Conservation (phyloP, 805 yeast genomes). For the Spathaspora gorwiae region DNA sequence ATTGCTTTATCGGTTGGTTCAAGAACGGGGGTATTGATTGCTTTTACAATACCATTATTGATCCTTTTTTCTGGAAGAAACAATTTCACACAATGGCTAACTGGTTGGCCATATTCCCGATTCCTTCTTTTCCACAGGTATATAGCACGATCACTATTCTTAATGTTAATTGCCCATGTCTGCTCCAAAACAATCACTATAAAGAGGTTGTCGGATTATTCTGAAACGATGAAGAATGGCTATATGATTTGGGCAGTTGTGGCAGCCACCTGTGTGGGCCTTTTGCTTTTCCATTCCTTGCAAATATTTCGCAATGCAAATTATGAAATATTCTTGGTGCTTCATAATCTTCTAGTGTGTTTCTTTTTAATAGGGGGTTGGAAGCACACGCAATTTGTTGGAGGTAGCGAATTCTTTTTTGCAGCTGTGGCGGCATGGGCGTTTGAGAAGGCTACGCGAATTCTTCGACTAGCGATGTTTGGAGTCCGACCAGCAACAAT, state of each 20-base stretch:
- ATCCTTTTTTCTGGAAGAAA: slow-evolving; percentile 69
- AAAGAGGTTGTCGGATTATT: slow-evolving; percentile 3
- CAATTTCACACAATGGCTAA: slow-evolving; percentile 54
- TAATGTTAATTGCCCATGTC: slow-evolving; percentile 44
- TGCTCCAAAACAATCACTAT: slow-evolving; percentile 9
- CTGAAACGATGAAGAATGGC: slow-evolving; percentile 7
- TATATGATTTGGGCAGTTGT: slow-evolving; percentile 25
- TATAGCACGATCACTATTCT: slow-evolving; percentile 42
- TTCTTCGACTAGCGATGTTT: slow-evolving; percentile 25
- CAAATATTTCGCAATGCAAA: slow-evolving; percentile 45
- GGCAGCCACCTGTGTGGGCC: slow-evolving; percentile 28
- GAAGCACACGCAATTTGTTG: slow-evolving; percentile 42
- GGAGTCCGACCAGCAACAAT: slow-evolving; percentile 34
- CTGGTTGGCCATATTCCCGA: slow-evolving; percentile 52
- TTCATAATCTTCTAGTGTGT: slow-evolving; percentile 30
- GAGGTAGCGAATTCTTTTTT: slow-evolving; percentile 18
- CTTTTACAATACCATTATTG: slow-evolving; percentile 52
- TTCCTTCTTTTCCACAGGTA: slow-evolving; percentile 59
- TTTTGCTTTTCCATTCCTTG: slow-evolving; percentile 46
- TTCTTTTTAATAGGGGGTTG: slow-evolving; percentile 52
- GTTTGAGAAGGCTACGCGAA: slow-evolving; percentile 30
- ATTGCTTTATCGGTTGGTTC: slow-evolving; percentile 45
- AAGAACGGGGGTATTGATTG: slow-evolving; percentile 48
- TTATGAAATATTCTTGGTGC: slow-evolving; percentile 48
- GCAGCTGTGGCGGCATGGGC: slow-evolving; percentile 35